Conservation (phyloP, 805 yeast genomes). For the Candida michaelii region DNA sequence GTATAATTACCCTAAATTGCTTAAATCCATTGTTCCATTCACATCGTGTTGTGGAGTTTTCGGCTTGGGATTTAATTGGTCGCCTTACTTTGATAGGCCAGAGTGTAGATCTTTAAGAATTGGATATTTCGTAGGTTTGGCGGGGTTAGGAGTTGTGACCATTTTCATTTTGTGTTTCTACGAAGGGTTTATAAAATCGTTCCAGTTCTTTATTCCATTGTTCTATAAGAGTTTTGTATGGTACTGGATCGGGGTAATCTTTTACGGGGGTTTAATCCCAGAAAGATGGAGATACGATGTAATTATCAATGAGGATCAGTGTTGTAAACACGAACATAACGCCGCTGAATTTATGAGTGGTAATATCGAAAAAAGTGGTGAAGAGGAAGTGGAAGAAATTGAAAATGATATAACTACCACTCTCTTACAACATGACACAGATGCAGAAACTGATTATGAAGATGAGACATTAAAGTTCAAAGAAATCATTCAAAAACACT, state of each 20-base stretch:
- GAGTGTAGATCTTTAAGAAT: constrained; percentile 80
- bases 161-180: constrained; percentile 53
- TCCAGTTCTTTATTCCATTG: constrained; percentile 64
- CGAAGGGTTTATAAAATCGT: constrained; percentile 55
- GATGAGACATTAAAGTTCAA: constrained; percentile 22
- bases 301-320: constrained; percentile 45
- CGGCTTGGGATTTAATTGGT: constrained; percentile 85
- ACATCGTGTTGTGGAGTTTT: constrained; percentile 66
- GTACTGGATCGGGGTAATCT: constrained; percentile 79
- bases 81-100: constrained; percentile 86
- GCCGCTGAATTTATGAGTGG: constrained; percentile 33
- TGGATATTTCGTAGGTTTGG: constrained; percentile 73
- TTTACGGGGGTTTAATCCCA: constrained; percentile 85
- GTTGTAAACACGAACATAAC: constrained; percentile 23
- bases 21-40: constrained; percentile 50
- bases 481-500: constrained; percentile 35
- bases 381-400: constrained; percentile 36
- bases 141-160: constrained; percentile 71
- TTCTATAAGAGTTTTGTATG: constrained; percentile 64
- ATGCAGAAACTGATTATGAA: constrained; percentile 10
- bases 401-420: constrained; percentile 16
- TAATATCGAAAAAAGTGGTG: constrained; percentile 37
- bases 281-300: constrained; percentile 83
- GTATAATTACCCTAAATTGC: constrained; percentile 55
- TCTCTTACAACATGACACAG: constrained; percentile 8